phyloP scores from a whole-genome alignment of 2,329 filamentous ascomycete species.

The Epichloe gansuensis region DNA sequence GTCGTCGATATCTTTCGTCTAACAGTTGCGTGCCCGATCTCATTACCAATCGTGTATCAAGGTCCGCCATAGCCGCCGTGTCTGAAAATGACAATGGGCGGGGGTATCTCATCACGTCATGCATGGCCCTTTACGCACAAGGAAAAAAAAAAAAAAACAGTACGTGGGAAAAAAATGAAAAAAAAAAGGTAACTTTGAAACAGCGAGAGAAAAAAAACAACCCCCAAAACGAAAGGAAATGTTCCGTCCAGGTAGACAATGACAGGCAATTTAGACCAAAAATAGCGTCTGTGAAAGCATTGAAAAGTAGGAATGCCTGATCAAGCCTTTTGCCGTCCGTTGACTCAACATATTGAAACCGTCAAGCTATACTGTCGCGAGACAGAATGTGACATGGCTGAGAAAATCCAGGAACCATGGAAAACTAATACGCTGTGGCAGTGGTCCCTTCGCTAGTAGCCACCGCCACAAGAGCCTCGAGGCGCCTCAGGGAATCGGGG shows the following conservation, averaged over 20 bases:
- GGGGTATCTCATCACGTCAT: slow-evolving; percentile 16
- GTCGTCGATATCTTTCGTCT: slow-evolving; percentile 9
- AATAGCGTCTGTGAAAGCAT: no score
- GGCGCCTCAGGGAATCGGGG: slow-evolving; percentile 22
- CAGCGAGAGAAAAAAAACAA: no score
- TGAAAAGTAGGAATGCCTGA: no score
- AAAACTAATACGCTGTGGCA: slow-evolving; percentile 24
- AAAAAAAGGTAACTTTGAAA: no score
- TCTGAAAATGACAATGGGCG: slow-evolving; percentile 9
- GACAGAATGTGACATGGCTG: no score
- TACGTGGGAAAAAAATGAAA: not conserved
- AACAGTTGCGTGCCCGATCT: slow-evolving; percentile 1
- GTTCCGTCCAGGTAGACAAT: no score
- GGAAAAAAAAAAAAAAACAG: not conserved
- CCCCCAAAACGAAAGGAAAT: no score
- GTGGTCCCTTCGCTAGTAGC: slow-evolving; percentile 31
- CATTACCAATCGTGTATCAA: slow-evolving; percentile 3
- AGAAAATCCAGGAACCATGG: no score
- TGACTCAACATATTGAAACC: no score
- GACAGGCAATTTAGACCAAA: no score
- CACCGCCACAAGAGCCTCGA: slow-evolving; percentile 32
- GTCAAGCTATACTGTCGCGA: no score
- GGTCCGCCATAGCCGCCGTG: slow-evolving; percentile 5
- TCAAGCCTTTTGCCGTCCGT: no score
- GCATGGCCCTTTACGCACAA: slow-evolving; percentile 3